phyloP scores from a whole-genome alignment of 331 rosid genomes.

The Stylosanthes scabra region DNA sequence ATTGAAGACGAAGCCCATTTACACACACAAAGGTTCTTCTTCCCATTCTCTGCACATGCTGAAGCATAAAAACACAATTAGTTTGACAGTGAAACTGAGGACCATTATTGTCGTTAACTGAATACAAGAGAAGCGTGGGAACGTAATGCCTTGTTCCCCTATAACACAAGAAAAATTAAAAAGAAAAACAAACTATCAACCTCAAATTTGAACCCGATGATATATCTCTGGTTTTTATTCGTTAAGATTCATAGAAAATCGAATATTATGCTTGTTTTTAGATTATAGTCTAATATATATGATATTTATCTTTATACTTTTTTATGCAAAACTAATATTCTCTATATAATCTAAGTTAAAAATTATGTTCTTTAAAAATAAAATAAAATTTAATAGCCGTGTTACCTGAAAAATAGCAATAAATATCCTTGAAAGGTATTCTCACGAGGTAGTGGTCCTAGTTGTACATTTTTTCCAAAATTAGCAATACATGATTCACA shows the following conservation, averaged over 20 bases:
- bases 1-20: too few species aligned
- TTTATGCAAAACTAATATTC: too few species aligned
- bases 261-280: too few species aligned
- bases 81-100: constrained; percentile 15
- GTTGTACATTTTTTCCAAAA: constrained; percentile 41
- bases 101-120: background rate
- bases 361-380: too few species aligned
- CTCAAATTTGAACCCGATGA: background rate
- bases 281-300: too few species aligned
- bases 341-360: too few species aligned
- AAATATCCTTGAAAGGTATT: constrained; percentile 40
- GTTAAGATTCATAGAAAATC: too few species aligned
- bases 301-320: too few species aligned
- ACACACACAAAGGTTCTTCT: background rate
- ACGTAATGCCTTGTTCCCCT: constrained; percentile 26
- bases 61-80: constrained; percentile 25
- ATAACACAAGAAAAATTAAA: constrained; percentile 29
- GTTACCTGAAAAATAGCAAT: constrained; percentile 35
- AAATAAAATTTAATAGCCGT: background rate
- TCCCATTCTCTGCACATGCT: constrained; percentile 1
- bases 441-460: constrained; percentile 44
- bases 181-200: background rate
- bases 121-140: constrained; percentile 1
- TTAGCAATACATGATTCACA: constrained; percentile 40
- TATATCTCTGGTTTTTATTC: too few species aligned